Conservation (phyloP, 1,284 basidiomycete species). For the Ceratobasidium sp. region DNA sequence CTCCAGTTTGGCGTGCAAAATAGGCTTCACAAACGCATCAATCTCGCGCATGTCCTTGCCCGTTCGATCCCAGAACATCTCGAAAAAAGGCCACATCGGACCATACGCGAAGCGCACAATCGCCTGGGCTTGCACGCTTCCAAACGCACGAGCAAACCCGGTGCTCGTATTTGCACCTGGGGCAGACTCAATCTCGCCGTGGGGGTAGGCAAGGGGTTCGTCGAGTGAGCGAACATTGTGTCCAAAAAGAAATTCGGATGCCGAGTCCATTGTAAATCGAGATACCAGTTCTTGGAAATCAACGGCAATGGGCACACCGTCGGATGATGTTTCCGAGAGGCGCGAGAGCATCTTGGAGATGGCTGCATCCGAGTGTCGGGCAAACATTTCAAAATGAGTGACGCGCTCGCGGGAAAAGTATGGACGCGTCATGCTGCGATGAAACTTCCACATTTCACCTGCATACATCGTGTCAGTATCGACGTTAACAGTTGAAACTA, state of each 20-base stretch:
- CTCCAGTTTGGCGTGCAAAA: conserved; percentile 63
- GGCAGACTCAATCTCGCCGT: no score
- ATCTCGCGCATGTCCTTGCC: conserved; percentile 60
- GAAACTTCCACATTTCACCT: conserved; percentile 42
- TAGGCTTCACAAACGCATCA: conserved; percentile 64
- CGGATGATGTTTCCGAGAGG: background rate
- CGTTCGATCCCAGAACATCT: conserved; percentile 66
- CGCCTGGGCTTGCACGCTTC: conserved; percentile 62
- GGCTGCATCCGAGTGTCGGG: conserved; percentile 43
- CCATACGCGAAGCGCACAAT: conserved; percentile 62
- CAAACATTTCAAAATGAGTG: conserved; percentile 46
- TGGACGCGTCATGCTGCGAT: conserved; percentile 47
- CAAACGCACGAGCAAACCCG: conserved; percentile 65
- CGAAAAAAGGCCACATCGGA: conserved; percentile 59
- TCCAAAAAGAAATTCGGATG: conserved; percentile 39
- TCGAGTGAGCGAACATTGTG: conserved; percentile 7
- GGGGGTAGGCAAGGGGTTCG: background rate
- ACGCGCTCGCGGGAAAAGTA: conserved; percentile 48
- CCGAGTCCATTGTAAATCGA: conserved; percentile 56
- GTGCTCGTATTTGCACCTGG: background rate
- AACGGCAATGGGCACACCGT: conserved; percentile 54
- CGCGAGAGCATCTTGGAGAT: conserved; percentile 32
- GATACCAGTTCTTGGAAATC: conserved; percentile 66
- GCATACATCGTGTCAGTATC: background rate
- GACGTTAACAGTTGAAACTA: background rate